A percentile compares a stretch with the other conserved stretches of the same genome.
phyloP scores from a whole-genome alignment of 352 stramenopile genomes.

The Pythium angustatum region DNA sequence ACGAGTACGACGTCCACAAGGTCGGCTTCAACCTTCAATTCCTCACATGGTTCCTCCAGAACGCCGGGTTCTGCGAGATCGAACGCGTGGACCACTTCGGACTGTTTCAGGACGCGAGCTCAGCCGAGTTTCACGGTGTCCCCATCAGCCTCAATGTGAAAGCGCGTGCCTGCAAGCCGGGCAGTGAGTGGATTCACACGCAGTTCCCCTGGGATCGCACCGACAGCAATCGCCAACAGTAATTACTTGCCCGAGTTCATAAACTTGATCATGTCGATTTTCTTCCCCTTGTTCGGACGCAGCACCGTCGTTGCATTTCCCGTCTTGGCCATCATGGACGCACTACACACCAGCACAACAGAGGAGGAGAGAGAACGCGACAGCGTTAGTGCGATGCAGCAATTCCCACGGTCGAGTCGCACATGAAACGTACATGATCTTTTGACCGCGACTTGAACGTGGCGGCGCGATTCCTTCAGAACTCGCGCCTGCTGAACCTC shows the following conservation, averaged over 20 bases:
- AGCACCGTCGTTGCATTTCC: conserved; percentile 5
- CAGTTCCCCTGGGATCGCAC: neutral
- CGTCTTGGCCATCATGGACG: conserved; percentile 27
- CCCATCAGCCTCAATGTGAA: conserved; percentile 71
- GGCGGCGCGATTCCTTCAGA: neutral
- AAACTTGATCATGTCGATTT: conserved; percentile 84
- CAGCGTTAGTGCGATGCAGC: neutral
- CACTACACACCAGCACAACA: too few relatives aligned
- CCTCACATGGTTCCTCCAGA: conserved; percentile 40
- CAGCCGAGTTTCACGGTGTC: conserved; percentile 36
- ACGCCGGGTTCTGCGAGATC: conserved; percentile 63
- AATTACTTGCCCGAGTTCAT: conserved; percentile 41
- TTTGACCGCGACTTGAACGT: conserved; percentile 44
- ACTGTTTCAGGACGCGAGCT: conserved; percentile 60
- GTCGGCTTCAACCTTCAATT: conserved; percentile 70
- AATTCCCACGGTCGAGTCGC: neutral
- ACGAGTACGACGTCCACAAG: conserved; percentile 77
- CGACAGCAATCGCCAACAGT: neutral
- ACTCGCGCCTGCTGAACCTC: neutral
- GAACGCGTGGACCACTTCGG: conserved; percentile 46
- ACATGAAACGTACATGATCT: conserved; percentile 49
- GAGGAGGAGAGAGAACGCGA: neutral
- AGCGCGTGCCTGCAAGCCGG: conserved; percentile 39
- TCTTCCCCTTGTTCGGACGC: conserved; percentile 46
- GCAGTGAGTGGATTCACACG: conserved; percentile 8